Conservation (phyloP, 2,329 filamentous ascomycete genomes). For the Stagonosporopsis chrysanthemi region DNA sequence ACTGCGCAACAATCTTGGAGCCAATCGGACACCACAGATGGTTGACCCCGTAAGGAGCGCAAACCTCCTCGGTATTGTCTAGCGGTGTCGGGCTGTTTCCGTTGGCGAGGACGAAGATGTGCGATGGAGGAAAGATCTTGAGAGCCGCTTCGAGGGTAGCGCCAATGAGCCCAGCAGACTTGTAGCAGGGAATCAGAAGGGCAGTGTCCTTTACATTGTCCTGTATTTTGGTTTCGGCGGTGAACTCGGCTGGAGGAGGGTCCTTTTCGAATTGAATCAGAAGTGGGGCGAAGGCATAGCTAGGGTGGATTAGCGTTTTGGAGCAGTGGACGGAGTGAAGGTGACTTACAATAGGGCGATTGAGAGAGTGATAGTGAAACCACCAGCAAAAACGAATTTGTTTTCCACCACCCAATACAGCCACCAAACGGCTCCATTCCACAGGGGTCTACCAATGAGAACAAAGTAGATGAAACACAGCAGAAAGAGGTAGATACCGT, state of each 20-base stretch:
- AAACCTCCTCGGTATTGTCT: conserved; percentile 58
- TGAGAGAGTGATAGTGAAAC: conserved; percentile 52
- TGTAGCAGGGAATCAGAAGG: conserved; percentile 59
- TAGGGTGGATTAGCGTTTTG: background rate
- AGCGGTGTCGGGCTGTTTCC: conserved; percentile 57
- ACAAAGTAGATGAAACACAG: conserved; percentile 56
- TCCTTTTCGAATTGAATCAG: conserved; percentile 45
- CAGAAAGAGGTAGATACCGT: conserved; percentile 46
- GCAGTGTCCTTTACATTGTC: conserved; percentile 49
- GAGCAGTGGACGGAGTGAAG: background rate
- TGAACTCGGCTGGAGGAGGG: conserved; percentile 30
- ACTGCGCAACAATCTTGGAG: conserved; percentile 60
- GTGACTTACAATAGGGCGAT: conserved; percentile 45
- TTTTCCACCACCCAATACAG: conserved; percentile 52
- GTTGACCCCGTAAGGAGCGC: conserved; percentile 54
- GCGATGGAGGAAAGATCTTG: conserved; percentile 55
- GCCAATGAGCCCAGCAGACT: conserved; percentile 53
- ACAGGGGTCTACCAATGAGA: conserved; percentile 56
- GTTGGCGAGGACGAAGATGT: conserved; percentile 60
- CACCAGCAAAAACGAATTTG: conserved; percentile 52
- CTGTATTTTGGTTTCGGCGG: conserved; percentile 33
- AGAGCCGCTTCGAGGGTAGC: conserved; percentile 55
- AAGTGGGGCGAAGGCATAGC: conserved; percentile 41
- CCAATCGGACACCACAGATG: conserved; percentile 60
- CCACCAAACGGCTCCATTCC: conserved; percentile 56